phyloP scores from a whole-genome alignment of 768 basidiomycete genomes.

The Lanmaoa pseudosensibilis region DNA sequence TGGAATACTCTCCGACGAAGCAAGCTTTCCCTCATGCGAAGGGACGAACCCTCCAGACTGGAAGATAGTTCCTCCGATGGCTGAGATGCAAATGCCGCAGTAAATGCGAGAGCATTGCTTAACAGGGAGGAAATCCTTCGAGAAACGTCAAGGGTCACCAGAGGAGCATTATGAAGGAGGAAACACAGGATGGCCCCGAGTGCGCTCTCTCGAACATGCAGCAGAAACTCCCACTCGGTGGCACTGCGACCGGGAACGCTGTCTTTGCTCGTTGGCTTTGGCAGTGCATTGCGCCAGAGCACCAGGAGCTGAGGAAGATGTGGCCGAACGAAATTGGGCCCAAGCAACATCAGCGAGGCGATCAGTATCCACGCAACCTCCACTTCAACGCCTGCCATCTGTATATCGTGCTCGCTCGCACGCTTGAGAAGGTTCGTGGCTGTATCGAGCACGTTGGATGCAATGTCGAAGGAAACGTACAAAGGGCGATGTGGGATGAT shows the following conservation, averaged over 20 bases:
- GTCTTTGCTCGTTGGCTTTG: conserved; percentile 93
- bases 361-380: conserved; percentile 95
- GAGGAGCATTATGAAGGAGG: conserved; percentile 72
- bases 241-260: conserved; percentile 59
- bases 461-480: conserved; percentile 93
- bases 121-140: conserved; percentile 84
- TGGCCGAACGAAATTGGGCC: conserved; percentile 89
- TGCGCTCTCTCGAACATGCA: conserved; percentile 88
- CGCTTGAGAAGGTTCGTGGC: conserved; percentile 88
- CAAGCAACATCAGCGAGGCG: conserved; percentile 86
- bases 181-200: conserved; percentile 88
- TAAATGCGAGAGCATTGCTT: conserved; percentile 87
- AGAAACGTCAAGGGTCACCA: conserved; percentile 90
- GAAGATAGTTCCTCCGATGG: conserved; percentile 62
- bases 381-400: conserved; percentile 78
- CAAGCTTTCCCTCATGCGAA: conserved; percentile 79
- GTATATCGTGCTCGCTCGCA: conserved; percentile 87
- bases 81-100: conserved; percentile 76
- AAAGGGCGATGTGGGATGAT: conserved; percentile 85
- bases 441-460: conserved; percentile 87
- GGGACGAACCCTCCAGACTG: conserved; percentile 46
- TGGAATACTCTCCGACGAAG: conserved; percentile 85
- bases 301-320: conserved; percentile 94
- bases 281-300: conserved; percentile 95
- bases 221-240: conserved; percentile 86